Evolutionary conservation across 2,329 filamentous ascomycete genomes (phyloP).

Genomic region (Venturia aucupariae): DNA sequence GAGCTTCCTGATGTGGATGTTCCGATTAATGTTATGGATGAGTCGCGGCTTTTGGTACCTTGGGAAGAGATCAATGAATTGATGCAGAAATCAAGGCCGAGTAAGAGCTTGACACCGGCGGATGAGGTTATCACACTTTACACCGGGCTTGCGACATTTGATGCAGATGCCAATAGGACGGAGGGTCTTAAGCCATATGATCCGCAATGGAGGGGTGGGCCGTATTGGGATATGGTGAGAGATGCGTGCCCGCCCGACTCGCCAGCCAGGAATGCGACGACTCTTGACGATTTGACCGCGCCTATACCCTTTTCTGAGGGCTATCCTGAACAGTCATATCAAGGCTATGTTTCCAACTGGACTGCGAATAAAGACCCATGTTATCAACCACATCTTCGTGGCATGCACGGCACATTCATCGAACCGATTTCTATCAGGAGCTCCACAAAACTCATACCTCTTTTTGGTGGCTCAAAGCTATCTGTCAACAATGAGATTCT

Average conservation of each 20-base stretch:
- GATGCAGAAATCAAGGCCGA: conserved; percentile 25
- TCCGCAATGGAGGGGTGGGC: conserved; percentile 24
- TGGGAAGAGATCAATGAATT: conserved; percentile 24
- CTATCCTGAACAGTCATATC: conserved; percentile 25
- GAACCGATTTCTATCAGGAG: conserved; percentile 38
- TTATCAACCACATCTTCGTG: conserved; percentile 35
- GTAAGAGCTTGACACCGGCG: conserved; percentile 22
- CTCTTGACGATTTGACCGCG: conserved; percentile 28
- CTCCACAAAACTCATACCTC: conserved; percentile 36
- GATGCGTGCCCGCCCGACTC: conserved; percentile 33
- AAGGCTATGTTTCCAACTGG: conserved; percentile 41
- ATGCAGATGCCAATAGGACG: conserved; percentile 20
- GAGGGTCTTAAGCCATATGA: conserved; percentile 21
- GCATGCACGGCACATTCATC: conserved; percentile 39
- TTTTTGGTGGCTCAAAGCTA: conserved; percentile 43
- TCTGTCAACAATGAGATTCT: conserved; percentile 44
- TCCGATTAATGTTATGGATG: conserved; percentile 17
- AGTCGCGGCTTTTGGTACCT: conserved; percentile 16
- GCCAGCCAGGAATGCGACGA: conserved; percentile 25
- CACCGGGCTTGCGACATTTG: conserved; percentile 19
- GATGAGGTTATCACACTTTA: conserved; percentile 24
- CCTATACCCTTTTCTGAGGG: conserved; percentile 26
- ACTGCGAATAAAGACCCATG: conserved; percentile 37
- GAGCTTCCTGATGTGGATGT: conserved; percentile 17
- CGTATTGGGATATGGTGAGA: conserved; percentile 35